A percentile compares a stretch with the other conserved stretches of the same genome.
Evolutionary conservation across 805 yeast species (phyloP).

Genomic region (Candida broadrunensis): DNA sequence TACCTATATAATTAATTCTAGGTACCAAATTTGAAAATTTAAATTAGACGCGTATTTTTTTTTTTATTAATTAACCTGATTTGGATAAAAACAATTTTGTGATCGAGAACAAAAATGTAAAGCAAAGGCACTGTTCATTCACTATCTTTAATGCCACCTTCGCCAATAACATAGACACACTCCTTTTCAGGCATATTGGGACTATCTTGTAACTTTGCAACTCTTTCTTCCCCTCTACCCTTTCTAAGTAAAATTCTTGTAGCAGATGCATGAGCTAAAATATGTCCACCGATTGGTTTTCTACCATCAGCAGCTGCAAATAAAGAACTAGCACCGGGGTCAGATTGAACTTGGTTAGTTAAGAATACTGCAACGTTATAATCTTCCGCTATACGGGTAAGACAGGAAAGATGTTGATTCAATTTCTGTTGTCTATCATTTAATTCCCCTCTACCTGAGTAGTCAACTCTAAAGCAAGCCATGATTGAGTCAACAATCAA

Average conservation of each 20-base stretch:
- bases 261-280: slow-evolving; percentile 14
- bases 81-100: too few species aligned
- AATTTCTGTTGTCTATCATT: slow-evolving; percentile 14
- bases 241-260: slow-evolving; percentile 13
- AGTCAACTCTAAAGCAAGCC: slow-evolving; percentile 15
- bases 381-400: slow-evolving; percentile 13
- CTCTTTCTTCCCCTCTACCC: slow-evolving; percentile 15
- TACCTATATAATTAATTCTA: neutral
- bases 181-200: slow-evolving; percentile 15
- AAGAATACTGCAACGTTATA: slow-evolving; percentile 13
- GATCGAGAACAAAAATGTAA: too few species aligned
- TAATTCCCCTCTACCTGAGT: slow-evolving; percentile 14
- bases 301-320: slow-evolving; percentile 15
- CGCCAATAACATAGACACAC: slow-evolving; percentile 13
- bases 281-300: slow-evolving; percentile 15
- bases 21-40: neutral
- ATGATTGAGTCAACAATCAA: slow-evolving; percentile 13
- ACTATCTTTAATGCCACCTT: slow-evolving; percentile 15
- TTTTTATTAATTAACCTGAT: slow-evolving; percentile 21
- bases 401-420: slow-evolving; percentile 12
- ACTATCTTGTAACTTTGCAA: slow-evolving; percentile 13
- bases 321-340: slow-evolving; percentile 15
- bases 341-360: slow-evolving; percentile 15
- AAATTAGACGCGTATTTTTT: slow-evolving; percentile 21
- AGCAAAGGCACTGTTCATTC: slow-evolving; percentile 7